A percentile compares a stretch with the other conserved stretches of the same genome.
These are phyloP conservation scores for Lasiosphaeria miniovina DNA, from an alignment of 495 filamentous ascomycete genomes.

Conservation along the genomic window DNA sequence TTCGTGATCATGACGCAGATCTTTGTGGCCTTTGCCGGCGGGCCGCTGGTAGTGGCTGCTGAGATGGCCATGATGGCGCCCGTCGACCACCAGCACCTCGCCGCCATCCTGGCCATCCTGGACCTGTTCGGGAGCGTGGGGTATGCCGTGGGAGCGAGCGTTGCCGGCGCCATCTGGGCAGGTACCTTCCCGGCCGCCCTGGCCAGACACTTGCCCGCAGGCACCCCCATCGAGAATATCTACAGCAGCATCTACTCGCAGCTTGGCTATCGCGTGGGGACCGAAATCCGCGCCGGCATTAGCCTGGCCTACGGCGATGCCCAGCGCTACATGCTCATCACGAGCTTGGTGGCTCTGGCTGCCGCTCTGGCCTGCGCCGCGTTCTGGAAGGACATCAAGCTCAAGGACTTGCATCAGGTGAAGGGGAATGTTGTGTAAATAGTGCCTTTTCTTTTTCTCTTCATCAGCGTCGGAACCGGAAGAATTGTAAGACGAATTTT, in stretches of 20 bases:
- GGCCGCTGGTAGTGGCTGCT: conserved; percentile 52
- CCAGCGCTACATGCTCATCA: conserved; percentile 53
- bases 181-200: conserved; percentile 54
- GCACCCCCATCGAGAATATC: conserved; percentile 45
- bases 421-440: conserved; percentile 8
- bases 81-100: conserved; percentile 59
- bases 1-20: conserved; percentile 73
- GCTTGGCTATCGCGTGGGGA: conserved; percentile 51
- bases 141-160: conserved; percentile 57
- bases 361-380: conserved; percentile 40
- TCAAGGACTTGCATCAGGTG: conserved; percentile 44
- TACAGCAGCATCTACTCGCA: conserved; percentile 52
- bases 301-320: conserved; percentile 51
- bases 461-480: too few relatives aligned
- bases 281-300: conserved; percentile 49
- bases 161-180: conserved; percentile 65
- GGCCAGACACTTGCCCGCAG: conserved; percentile 52
- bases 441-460: too few relatives aligned
- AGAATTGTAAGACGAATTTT: too few relatives aligned
- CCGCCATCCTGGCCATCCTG: conserved; percentile 59
- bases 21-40: conserved; percentile 68
- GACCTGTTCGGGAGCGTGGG: conserved; percentile 60
- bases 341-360: conserved; percentile 43
- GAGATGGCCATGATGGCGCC: conserved; percentile 67
- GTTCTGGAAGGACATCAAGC: conserved; percentile 53